A percentile compares a stretch with the other conserved stretches of the same genome.
phyloP scores from a whole-genome alignment of 805 yeast species.

The Dipodascus geniculatus region DNA sequence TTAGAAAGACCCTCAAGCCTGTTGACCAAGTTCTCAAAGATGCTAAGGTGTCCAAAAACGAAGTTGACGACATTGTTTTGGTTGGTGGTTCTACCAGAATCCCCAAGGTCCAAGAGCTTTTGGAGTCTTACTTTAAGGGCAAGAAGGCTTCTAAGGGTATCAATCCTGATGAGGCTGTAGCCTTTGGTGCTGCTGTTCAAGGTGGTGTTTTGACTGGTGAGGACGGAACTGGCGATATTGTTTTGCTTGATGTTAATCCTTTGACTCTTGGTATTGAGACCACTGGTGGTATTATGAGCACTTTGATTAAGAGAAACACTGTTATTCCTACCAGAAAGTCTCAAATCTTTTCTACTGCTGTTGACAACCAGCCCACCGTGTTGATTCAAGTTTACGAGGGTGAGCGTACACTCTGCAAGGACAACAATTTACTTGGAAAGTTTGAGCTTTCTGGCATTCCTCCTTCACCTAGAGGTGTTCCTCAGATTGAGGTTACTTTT shows the following conservation, averaged over 20 bases:
- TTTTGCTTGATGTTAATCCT: slow-evolving; percentile 86
- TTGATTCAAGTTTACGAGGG: slow-evolving; percentile 92
- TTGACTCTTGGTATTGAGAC: slow-evolving; percentile 93
- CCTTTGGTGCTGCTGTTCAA: slow-evolving; percentile 98
- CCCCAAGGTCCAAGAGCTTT: slow-evolving; percentile 92
- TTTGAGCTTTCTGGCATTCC: slow-evolving; percentile 81
- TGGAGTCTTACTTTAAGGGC: slow-evolving; percentile 83
- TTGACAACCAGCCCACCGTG: slow-evolving; percentile 93
- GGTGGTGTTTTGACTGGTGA: slow-evolving; percentile 97
- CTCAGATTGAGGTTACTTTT: slow-evolving; percentile 84
- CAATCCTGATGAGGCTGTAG: slow-evolving; percentile 99
- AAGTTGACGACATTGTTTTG: slow-evolving; percentile 85
- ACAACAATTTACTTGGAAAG: slow-evolving; percentile 81
- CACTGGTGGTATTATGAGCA: slow-evolving; percentile 96
- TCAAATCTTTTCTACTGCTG: slow-evolving; percentile 91
- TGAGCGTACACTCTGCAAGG: slow-evolving; percentile 91
- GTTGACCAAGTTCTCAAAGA: slow-evolving; percentile 94
- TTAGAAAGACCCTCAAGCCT: slow-evolving; percentile 90
- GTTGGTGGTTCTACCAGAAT: slow-evolving; percentile 99
- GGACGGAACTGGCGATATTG: slow-evolving; percentile 82
- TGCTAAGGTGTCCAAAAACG: slow-evolving; percentile 76
- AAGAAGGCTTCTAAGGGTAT: slow-evolving; percentile 95
- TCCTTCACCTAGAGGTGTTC: slow-evolving; percentile 86
- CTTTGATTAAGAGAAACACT: slow-evolving; percentile 87
- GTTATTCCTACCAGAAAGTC: slow-evolving; percentile 93